Conservation (phyloP, 495 filamentous ascomycete genomes). For the Astrothelium macrocarpum region DNA sequence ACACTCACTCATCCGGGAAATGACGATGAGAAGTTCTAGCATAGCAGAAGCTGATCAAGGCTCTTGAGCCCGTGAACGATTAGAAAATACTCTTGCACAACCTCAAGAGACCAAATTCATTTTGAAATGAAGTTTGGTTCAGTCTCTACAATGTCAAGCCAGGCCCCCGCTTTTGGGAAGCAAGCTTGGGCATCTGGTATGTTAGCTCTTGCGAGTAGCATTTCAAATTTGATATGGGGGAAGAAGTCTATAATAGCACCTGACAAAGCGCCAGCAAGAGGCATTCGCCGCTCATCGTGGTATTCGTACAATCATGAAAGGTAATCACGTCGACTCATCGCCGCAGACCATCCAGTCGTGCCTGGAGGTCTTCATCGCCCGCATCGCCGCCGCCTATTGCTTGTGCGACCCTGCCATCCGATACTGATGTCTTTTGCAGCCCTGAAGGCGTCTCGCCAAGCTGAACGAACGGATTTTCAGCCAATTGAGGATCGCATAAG, state of each 20-base stretch:
- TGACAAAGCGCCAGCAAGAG: background rate
- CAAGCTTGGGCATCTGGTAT: background rate
- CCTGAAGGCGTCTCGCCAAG: slow-evolving; percentile 38
- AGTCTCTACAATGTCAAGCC: background rate
- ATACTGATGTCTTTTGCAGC: slow-evolving; percentile 30
- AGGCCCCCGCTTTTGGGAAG: background rate
- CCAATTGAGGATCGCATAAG: slow-evolving; percentile 16
- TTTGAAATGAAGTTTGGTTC: background rate
- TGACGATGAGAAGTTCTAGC: slow-evolving; percentile 59
- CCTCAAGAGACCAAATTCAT: too few species aligned
- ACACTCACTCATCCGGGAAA: slow-evolving; percentile 52
- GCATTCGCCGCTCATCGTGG: background rate
- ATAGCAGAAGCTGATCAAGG: slow-evolving; percentile 21
- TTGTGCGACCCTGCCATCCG: slow-evolving; percentile 35
- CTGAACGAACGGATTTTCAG: slow-evolving; percentile 24
- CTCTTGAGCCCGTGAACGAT: background rate
- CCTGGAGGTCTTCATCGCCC: slow-evolving; percentile 40
- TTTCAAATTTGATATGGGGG: background rate
- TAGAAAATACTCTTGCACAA: background rate
- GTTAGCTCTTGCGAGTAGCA: background rate
- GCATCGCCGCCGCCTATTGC: slow-evolving; percentile 33
- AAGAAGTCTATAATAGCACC: background rate
- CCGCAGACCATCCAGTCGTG: slow-evolving; percentile 35
- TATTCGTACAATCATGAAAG: background rate
- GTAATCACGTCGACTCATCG: slow-evolving; percentile 12